A percentile compares a stretch with the other conserved stretches of the same genome.
These are phyloP conservation scores for Penicillium crustosum DNA, from an alignment of 2,329 filamentous ascomycete genomes.

Conservation along the genomic window DNA sequence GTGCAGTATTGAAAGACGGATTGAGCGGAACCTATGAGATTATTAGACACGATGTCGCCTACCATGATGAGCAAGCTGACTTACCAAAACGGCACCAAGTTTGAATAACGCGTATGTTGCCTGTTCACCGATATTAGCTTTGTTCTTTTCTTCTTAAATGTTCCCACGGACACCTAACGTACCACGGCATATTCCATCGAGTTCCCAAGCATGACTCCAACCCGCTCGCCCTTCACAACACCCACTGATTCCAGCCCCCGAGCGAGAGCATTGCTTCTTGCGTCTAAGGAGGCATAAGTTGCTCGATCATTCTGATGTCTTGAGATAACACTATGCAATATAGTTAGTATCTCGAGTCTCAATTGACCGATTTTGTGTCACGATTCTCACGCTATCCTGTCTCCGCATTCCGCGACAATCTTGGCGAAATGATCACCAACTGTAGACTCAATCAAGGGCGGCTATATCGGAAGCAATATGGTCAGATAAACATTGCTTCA, in stretches of 20 bases:
- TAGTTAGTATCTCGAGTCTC: not conserved
- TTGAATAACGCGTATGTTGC: slow-evolving; percentile 87
- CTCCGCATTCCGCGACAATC: slow-evolving; percentile 46
- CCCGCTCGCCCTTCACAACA: slow-evolving; percentile 77
- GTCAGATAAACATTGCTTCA: not conserved
- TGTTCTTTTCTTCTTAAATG: too few relatives aligned
- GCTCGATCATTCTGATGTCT: slow-evolving; percentile 63
- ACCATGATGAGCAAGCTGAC: slow-evolving; percentile 14
- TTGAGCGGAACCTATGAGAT: slow-evolving; percentile 74
- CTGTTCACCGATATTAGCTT: slow-evolving; percentile 29
- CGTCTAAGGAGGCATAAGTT: slow-evolving; percentile 74
- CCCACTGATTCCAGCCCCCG: slow-evolving; percentile 67
- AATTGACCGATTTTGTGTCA: not conserved
- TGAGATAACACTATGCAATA: slow-evolving; percentile 52
- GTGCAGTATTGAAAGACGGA: slow-evolving; percentile 77
- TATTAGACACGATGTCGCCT: not conserved
- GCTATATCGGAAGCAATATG: slow-evolving; percentile 26
- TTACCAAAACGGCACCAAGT: slow-evolving; percentile 80
- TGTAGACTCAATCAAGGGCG: slow-evolving; percentile 49
- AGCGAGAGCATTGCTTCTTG: slow-evolving; percentile 72
- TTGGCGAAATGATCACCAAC: slow-evolving; percentile 48
- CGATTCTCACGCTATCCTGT: slow-evolving; percentile 53
- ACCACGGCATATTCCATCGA: slow-evolving; percentile 78
- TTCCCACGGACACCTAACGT: slow-evolving; percentile 21
- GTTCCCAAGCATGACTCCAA: slow-evolving; percentile 86